These are phyloP conservation scores for Exophiala xenobiotica DNA, from an alignment of 2,329 filamentous ascomycete genomes.

Conservation along the genomic window DNA sequence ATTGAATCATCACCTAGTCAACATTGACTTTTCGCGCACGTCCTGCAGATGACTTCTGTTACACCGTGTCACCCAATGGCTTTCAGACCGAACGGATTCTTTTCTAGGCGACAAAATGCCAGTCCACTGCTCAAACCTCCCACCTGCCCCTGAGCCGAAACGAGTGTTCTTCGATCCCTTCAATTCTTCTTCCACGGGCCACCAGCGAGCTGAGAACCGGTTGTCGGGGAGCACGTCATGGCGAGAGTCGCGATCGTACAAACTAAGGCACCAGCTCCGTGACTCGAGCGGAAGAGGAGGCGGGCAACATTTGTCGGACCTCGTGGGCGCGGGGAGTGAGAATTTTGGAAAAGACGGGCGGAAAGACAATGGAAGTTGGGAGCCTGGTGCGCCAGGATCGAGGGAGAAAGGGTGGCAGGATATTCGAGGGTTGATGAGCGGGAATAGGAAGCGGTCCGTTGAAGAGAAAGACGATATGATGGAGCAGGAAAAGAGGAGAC, in stretches of 20 bases:
- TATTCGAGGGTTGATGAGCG: constrained; percentile 49
- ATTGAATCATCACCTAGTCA: not conserved
- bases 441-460: constrained; percentile 43
- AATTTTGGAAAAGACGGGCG: constrained; percentile 53
- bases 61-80: not conserved
- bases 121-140: constrained; percentile 17
- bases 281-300: constrained; percentile 60
- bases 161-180: constrained; percentile 41
- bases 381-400: constrained; percentile 41
- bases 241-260: constrained; percentile 67
- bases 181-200: constrained; percentile 72
- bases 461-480: not conserved
- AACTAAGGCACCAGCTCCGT: constrained; percentile 69
- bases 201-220: constrained; percentile 71
- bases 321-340: constrained; percentile 63
- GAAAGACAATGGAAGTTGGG: constrained; percentile 54
- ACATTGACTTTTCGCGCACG: not conserved
- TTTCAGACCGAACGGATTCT: not conserved
- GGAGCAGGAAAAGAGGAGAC: constrained; percentile 13
- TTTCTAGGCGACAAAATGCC: constrained; percentile 11
- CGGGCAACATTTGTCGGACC: constrained; percentile 59
- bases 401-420: constrained; percentile 36
- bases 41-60: not conserved
- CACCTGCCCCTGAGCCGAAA: constrained; percentile 25
- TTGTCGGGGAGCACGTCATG: constrained; percentile 65